A percentile compares a stretch with the other conserved stretches of the same genome.
Evolutionary conservation across 108 stramenopile species (phyloP).

Genomic region (Pseudonitzschia multiseries): DNA sequence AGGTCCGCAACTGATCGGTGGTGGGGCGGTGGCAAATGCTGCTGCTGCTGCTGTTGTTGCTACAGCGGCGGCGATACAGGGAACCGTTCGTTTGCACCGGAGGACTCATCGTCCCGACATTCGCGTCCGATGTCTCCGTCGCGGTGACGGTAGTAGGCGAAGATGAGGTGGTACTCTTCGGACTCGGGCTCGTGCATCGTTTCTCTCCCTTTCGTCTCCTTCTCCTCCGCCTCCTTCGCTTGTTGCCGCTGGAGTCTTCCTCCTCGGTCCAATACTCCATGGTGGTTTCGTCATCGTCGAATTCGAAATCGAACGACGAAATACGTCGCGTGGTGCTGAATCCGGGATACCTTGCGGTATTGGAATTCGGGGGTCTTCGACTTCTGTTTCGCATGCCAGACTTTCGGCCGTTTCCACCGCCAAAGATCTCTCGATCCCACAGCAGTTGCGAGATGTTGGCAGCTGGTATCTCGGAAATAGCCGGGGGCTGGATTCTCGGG

Average conservation of each 20-base stretch:
- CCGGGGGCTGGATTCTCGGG: background rate
- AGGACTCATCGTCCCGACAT: background rate
- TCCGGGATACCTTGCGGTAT: too few species aligned
- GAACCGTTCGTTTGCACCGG: background rate
- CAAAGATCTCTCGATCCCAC: conserved; percentile 20
- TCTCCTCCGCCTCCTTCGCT: conserved; percentile 7
- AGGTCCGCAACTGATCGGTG: conserved; percentile 48
- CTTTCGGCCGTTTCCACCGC: background rate
- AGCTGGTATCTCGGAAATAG: too few species aligned
- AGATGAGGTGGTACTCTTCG: background rate
- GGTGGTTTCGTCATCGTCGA: background rate
- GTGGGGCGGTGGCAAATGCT: background rate
- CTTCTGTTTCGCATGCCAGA: background rate
- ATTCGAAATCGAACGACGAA: too few species aligned
- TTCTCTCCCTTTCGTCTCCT: background rate
- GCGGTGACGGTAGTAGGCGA: conserved; percentile 1
- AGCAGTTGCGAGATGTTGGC: conserved; percentile 23
- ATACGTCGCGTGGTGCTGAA: too few species aligned
- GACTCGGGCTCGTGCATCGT: background rate
- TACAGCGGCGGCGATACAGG: background rate
- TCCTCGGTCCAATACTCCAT: background rate
- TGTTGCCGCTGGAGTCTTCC: background rate
- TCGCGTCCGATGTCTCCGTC: background rate
- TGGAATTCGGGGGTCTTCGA: too few species aligned
- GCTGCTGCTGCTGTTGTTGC: background rate